Evolutionary conservation across 2,329 filamentous ascomycete species (phyloP), one percentile per base, ranked within the genome.

Genomic region (Davidsoniella virescens): DNA sequence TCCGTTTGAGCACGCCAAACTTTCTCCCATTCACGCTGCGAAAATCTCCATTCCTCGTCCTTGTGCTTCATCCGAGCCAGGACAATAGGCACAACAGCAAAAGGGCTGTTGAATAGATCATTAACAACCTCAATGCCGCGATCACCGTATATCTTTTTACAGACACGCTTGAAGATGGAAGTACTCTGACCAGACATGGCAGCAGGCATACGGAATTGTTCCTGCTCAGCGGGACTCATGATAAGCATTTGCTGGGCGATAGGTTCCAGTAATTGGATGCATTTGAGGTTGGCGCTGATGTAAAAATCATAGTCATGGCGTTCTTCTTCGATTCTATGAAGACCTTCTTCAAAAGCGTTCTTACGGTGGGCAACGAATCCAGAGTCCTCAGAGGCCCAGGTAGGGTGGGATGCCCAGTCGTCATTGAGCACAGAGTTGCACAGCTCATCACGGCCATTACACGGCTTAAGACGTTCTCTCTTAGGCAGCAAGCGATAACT

Each of bases 291-390:
- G 7, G 87, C 85, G 66, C 98, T 92, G 49, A 98, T 96, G 61
- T 95, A 92, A 67, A 93, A 94, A 64, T 98, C 92, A 59, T 98
- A 98, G 61, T 98, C 92, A 61, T 98, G 92, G 4, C 92, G 84
- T 63, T 98, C 92, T 65, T 98, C 92, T 65, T 98, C 92, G 54
- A 98, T 95, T 17, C 92, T 76, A 62, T 98, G 92, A 7, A 98
- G 76, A 29, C 84, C 84, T 64, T 98, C 92, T 63, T 98, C 92
- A 56, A 84, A 94, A 50, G 83, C 78, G 59, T 98, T 98, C 74
- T 98, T 98, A 55, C 90, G 80, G 66, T 98, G 92, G 10, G 92
- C 92, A 53, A 98, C 90, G 59, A 98, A 98, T 0, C 92, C 92
- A 42, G 86, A 94, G 61, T 98, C 92, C 64, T 98, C 92, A 1